Evolutionary conservation across 768 basidiomycete genomes (phyloP), one percentile per base, ranked within the genome.

Genomic region (Mycena leptocephala): DNA sequence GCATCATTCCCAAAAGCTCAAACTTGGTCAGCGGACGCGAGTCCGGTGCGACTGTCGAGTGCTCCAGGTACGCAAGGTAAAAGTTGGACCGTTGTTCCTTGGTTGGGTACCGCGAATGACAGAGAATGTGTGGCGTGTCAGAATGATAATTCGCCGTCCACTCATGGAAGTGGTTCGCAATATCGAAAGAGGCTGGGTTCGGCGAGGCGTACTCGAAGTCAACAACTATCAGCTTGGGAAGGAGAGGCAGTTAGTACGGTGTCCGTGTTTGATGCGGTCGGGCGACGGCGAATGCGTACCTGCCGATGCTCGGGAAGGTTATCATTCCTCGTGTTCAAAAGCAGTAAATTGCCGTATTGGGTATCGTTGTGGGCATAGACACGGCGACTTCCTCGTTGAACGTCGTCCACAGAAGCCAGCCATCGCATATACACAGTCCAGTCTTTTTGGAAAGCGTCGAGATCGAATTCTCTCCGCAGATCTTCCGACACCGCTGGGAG

Each of bases 161-260:
- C 85, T 99, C 98, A 82, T 96, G 94, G 86, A 97, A 98, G 84
- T 98, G 97, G 84, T 98, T 98, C 71, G 95, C 98, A 79, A 99
- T 97, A 82, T 99, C 98, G 85, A 93, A 98, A 5, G 96, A 95
- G 4, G 97, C 93, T 30, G 97, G 94, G 81, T 99, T 99, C 6
- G 95, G 94, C 0, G 94, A 90, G 18, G 98, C 96, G 82, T 99
- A 99, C 86, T 99, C 98, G 82, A 99, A 99, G 86, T 99, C 98
- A 77, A 98, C 97, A 41, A 98, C 95, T 82, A 98, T 95, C 76
- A 98, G 93, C 95, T 97, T 76, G 48, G 26, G 53, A n/a, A 62
- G 63, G 51, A 48, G 43, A 74, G 32, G 14, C 7, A 39, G 24
- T 48, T 69, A 74, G 59, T 73, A 59, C 64, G 70, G 66, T 20